Evolutionary conservation across 2,329 filamentous ascomycete species (phyloP).

Genomic region (Colletotrichum horii): DNA sequence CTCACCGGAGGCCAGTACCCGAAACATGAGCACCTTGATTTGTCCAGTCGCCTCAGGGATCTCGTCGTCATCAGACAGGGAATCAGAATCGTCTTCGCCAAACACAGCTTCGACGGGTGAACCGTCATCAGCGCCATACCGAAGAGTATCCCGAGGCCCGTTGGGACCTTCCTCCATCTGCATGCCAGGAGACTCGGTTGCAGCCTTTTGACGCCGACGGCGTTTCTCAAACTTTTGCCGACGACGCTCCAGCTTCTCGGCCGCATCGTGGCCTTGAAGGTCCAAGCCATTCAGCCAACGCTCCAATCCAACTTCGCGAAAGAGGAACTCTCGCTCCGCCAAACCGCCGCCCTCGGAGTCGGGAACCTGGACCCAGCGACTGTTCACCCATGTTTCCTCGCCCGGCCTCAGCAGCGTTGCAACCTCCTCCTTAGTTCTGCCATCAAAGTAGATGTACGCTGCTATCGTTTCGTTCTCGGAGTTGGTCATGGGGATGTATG

Average conservation of each 20-base stretch:
- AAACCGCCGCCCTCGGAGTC: conserved; percentile 90
- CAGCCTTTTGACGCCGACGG: conserved; percentile 66
- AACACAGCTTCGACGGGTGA: conserved; percentile 73
- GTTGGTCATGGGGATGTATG: conserved; percentile 91
- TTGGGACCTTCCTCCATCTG: conserved; percentile 49
- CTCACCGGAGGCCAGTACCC: conserved; percentile 92
- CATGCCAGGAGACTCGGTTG: conserved; percentile 40
- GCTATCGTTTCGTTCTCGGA: conserved; percentile 97
- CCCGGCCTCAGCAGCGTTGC: conserved; percentile 90
- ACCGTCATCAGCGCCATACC: conserved; percentile 79
- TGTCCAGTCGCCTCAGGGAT: conserved; percentile 94
- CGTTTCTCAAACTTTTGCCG: conserved; percentile 78
- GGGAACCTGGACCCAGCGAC: conserved; percentile 94
- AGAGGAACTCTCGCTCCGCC: conserved; percentile 95
- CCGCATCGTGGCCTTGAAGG: conserved; percentile 89
- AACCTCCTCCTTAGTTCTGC: conserved; percentile 93
- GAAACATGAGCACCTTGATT: conserved; percentile 97
- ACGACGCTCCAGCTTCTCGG: conserved; percentile 88
- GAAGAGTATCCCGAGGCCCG: conserved; percentile 63
- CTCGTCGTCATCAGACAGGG: conserved; percentile 79
- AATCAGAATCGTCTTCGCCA: conserved; percentile 77
- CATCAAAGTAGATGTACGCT: conserved; percentile 99
- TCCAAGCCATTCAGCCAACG: conserved; percentile 96
- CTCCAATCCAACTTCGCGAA: conserved; percentile 94
- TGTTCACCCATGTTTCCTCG: conserved; percentile 99